Conservation (phyloP, 108 stramenopile genomes). For the Conticribra weissflogii region DNA sequence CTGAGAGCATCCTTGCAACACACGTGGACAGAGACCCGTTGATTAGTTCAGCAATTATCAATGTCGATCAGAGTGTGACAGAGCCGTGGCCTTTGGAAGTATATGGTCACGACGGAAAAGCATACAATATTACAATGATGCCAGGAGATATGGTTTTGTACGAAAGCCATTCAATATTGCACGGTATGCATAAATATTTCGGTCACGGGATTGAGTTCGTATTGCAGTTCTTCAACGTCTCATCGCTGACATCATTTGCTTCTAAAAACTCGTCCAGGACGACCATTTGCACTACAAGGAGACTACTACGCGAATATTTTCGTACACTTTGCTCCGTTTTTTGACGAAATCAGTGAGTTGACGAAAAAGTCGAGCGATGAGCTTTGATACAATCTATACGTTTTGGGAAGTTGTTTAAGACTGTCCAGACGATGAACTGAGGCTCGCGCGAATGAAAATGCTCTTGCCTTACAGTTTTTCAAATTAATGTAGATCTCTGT, state of each 20-base stretch:
- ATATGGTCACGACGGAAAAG: constrained; percentile 84
- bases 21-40: constrained; percentile 90
- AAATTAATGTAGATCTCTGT: too few species aligned
- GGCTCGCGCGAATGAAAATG: too few species aligned
- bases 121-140: constrained; percentile 91
- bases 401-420: background rate
- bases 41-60: constrained; percentile 87
- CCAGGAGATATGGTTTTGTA: constrained; percentile 89
- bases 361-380: background rate
- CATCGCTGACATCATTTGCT: constrained; percentile 3
- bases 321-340: constrained; percentile 72
- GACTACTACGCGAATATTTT: constrained; percentile 85
- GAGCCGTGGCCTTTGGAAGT: constrained; percentile 90
- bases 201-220: too few species aligned
- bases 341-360: constrained; percentile 4
- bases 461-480: too few species aligned
- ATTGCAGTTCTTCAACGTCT: background rate
- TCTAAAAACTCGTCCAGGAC: constrained; percentile 27
- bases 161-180: constrained; percentile 86
- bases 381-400: background rate
- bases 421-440: too few species aligned
- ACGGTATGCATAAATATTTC: too few species aligned
- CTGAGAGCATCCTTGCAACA: constrained; percentile 69
- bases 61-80: constrained; percentile 83
- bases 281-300: constrained; percentile 89